Evolutionary conservation across 257 asterid species (phyloP), one percentile per base, ranked within the genome.

Genomic region (Fraxinus pennsylvanica): DNA sequence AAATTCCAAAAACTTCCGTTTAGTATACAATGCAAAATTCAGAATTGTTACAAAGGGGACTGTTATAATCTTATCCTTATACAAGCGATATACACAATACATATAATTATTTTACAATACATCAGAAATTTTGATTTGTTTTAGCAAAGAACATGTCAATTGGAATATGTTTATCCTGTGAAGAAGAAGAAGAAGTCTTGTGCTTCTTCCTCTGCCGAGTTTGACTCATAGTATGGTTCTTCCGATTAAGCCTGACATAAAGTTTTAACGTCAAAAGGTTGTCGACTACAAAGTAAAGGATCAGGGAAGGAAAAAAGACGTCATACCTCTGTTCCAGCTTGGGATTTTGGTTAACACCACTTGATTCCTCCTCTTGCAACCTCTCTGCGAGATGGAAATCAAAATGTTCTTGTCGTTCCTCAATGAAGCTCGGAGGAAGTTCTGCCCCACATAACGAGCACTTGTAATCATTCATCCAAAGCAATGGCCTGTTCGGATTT

Each of bases 371-470:
- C 54, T 88, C 85, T 84, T 93, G 99, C 85, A 96, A 79, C 87
- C 88, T 89, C 81, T 93, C 89, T 50, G 99, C 99, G 10, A 96
- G 86, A 87, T 96, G 98, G 84, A 90, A 96, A 84, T 96, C 98
- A 30, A 85, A 91, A 88, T 96, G 99, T 83, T 93, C 97, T 82
- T 78, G 98, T 80, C 99, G 87, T 84, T 96, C 99, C 72, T 89
- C 94, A 21, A 78, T 72, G 76, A 93, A 93, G 84, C 89, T 85
- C 36, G 96, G 84, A n/a, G 99, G 98, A 82, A 96, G 72, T 82
- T 93, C 96, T 6, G 83, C 75, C 73, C 98, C 96, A 72, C 99
- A 96, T 17, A 91, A 61, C 0, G 99, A 91, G 89, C 99, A 96
- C 71, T 86, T 89, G 83, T 93, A 93, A 45, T 82, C 93, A 22